Evolutionary conservation across 1,284 basidiomycete species (phyloP).

Genomic region (Ganoderma leucocontextum): DNA sequence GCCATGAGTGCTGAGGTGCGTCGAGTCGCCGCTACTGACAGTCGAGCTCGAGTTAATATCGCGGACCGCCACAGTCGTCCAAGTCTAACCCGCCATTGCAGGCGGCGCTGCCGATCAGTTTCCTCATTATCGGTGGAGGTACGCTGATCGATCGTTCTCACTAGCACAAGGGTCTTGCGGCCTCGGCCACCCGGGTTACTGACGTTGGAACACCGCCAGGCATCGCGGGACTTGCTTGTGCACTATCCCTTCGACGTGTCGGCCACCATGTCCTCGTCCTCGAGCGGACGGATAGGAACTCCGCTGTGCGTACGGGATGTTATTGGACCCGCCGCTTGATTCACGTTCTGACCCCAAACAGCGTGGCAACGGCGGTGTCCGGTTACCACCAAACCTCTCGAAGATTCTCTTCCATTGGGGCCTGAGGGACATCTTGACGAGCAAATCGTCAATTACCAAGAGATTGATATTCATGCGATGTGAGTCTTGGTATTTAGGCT

Average conservation of each 20-base stretch:
- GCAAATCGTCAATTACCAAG: slow-evolving; percentile 48
- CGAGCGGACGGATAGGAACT: slow-evolving; percentile 49
- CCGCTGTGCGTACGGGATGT: slow-evolving; percentile 42
- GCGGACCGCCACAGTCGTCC: slow-evolving; percentile 18
- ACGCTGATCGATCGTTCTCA: slow-evolving; percentile 10
- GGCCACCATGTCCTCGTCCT: slow-evolving; percentile 64
- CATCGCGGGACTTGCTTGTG: slow-evolving; percentile 60
- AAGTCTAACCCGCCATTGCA: slow-evolving; percentile 32
- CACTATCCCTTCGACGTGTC: slow-evolving; percentile 58
- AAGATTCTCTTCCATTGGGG: slow-evolving; percentile 69
- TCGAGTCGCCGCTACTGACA: neutral
- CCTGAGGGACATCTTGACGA: slow-evolving; percentile 46
- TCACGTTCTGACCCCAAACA: slow-evolving; percentile 2
- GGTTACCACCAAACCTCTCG: slow-evolving; percentile 62
- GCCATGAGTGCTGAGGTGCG: slow-evolving; percentile 17
- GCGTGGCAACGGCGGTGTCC: slow-evolving; percentile 48
- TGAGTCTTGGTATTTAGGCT: slow-evolving; percentile 33
- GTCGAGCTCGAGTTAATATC: neutral
- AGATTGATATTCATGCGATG: slow-evolving; percentile 49
- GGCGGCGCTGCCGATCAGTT: slow-evolving; percentile 49
- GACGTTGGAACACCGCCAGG: slow-evolving; percentile 18
- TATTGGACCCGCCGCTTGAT: neutral
- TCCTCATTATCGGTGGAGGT: slow-evolving; percentile 60
- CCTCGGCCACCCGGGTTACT: neutral
- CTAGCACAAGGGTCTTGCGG: neutral